Base-by-base conservation (phyloP, 1,139 yeast species). In the Magnusiomyces sp. region DNA sequence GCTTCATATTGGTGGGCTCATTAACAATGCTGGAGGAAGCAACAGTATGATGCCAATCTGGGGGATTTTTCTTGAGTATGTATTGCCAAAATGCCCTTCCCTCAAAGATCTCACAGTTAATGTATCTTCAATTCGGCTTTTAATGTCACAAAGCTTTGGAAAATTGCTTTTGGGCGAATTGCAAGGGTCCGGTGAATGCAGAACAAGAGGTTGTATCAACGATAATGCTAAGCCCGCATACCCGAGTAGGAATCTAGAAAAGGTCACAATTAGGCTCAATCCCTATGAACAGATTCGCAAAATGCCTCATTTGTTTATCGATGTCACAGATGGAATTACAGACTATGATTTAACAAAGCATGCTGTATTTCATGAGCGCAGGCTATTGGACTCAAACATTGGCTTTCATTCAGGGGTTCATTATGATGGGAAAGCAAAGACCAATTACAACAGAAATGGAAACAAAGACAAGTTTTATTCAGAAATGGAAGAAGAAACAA, bases 201-300 rank as follows among this genome's bases (percentile, higher is more conserved):
- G 13, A 31, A 13, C 34, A 31, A 9, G 13, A 31, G 34, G 34
- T 13, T 31, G 13, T 13, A 31, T 13, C 9, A 31, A 31, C 34
- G 13, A 13, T 31, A 13, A 31, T 13, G 34, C 9, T 31, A 31
- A 9, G 13, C 34, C 13, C 13, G 34, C n/a, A 31, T 13, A 13
- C 11, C 41, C 41, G 11, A n/a, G 23, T 19, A 17, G 20, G 13
- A 7, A 13, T 5, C 38, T 42, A 3, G 17, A 42, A 32, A 42
- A 27, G 13, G 39, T 42, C 39, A 42, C 45, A 4, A 42, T 42
- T 13, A 42, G 33, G 31, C 13, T 42, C 33, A 20, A n/a, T n/a
- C 38, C 29, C 17, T 10, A 10, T 11, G 17, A 31, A 16, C 5
- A 6, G 5, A 33, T 42, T 17, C 13, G 31, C 38, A 42, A 42